Conservation (phyloP, 495 filamentous ascomycete genomes). For the Tuber umbilicatum region DNA sequence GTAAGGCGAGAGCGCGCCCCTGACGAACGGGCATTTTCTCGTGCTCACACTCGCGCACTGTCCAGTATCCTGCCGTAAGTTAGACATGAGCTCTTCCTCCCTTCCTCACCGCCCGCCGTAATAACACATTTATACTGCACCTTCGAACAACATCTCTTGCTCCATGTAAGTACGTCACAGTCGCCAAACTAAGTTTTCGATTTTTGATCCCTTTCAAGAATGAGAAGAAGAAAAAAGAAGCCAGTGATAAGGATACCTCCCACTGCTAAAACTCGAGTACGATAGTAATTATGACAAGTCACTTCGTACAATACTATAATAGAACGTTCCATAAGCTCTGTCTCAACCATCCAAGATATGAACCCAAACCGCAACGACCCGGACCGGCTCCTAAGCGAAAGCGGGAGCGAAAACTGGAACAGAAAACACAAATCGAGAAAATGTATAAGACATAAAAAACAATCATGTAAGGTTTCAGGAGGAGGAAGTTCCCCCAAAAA, state of each 20-base stretch:
- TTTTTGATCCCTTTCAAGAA: no score
- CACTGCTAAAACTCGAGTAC: background rate
- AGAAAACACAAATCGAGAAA: background rate
- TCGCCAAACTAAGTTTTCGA: no score
- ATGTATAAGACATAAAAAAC: background rate
- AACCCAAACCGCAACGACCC: background rate
- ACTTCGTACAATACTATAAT: background rate
- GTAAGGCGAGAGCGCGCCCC: no score
- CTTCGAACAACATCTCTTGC: background rate
- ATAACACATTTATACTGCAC: background rate
- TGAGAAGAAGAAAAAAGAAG: no score
- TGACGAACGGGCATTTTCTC: no score
- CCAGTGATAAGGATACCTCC: background rate
- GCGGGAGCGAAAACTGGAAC: background rate
- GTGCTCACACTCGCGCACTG: no score
- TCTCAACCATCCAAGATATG: background rate
- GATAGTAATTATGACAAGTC: background rate
- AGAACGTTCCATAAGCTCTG: background rate
- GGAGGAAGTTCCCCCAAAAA: background rate
- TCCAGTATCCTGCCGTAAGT: no score
- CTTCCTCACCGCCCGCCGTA: no score
- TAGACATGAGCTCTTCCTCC: no score
- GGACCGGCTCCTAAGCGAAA: background rate
- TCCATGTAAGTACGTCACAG: background rate
- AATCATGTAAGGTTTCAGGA: background rate